Evolutionary conservation across 148 eudicot species (phyloP), one percentile per base, ranked within the genome.

Genomic region (Vaccinium corymbosum): DNA sequence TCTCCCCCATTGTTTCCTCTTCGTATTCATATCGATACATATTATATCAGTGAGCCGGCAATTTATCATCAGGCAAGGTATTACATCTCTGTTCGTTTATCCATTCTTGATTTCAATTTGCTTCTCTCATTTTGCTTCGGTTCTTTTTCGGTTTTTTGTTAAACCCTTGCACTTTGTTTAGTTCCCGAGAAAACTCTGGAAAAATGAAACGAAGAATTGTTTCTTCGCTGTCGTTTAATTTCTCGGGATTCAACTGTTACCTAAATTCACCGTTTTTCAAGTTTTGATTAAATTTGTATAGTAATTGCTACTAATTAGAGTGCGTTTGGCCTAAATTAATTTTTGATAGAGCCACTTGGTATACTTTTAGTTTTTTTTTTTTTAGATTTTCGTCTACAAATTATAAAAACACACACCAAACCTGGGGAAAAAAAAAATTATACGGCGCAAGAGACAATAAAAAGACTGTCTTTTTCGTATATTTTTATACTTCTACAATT

Each of bases 111-210:
- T 12, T 46, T 32, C 15, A 9, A 11, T 27, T 50, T 32, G 5
- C 55, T 83, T 74, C 17, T 11, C 3, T 52, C 42, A 11, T 56
- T 38, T 6, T 14, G 29, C 12, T 27, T 27, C 27, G 27, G 27
- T 27, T 27, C 27, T 27, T 27, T 27, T 27, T 12, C n/a, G 46
- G 6, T 15, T 17, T 57, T 29, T 62, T 61, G 56, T 64, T 84
- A 38, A 84, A 70, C 86, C 86, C 86, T 84, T 80, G 83, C 27
- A 56, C 12, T 29, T 1, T 68, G 52, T 27, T 80, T 72, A 20
- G 52, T 82, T 35, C 12, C 68, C 51, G 79, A 82, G 32, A 71
- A 73, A 38, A 53, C 29, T 29, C 50, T 11, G 51, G 64, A 19
- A 71, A 22, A 22, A 71, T 1, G n/a, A 17, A 11, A 55, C 22